Evolutionary conservation across 1,284 basidiomycete species (phyloP), one percentile per base, ranked within the genome.

Genomic region (Porodaedalea pini): DNA sequence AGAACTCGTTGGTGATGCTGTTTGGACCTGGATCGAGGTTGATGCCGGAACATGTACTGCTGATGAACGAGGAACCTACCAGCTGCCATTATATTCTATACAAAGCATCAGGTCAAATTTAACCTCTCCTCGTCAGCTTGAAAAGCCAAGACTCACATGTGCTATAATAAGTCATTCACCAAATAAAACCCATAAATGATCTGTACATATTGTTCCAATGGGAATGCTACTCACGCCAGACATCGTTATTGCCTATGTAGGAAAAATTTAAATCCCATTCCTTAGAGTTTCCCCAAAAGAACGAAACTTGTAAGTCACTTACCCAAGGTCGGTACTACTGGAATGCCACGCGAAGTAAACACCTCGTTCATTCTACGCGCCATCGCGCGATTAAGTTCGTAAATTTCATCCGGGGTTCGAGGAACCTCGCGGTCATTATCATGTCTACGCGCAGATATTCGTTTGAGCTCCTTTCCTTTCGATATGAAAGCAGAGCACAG

Each of bases 301-400:
- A 19, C 6, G n/a, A 27, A 37, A 41, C 15, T n/a, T 37, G 41
- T 41, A 44, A 27, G n/a, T 34, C 21, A 32, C 77, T 64, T 64
- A 81, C 92, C 94, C 60, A 97, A 75, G 68, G 83, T 89, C 0
- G 94, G 92, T 25, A 97, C 81, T 32, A 96, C 85, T 8, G 90
- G 86, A 31, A 96, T 83, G 8, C 88, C 86, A 57, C 79, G 83
- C 54, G 73, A 78, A 13, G 75, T 69, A 63, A 95, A 92, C 59
- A 88, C 71, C 51, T 80, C 68, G 59, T 85, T 73, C 85, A 98
- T 92, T 70, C 81, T 84, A 21, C 71, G 68, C 5, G 87, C 82
- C 61, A 94, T 78, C 55, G 78, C 75, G 7, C 81, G 75, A 68
- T 97, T 97, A 51, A 88, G 73, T 3, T 81, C 76, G 65, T 88